Conservation (phyloP, 2,329 filamentous ascomycete genomes). For the Fusarium sublunatum region DNA sequence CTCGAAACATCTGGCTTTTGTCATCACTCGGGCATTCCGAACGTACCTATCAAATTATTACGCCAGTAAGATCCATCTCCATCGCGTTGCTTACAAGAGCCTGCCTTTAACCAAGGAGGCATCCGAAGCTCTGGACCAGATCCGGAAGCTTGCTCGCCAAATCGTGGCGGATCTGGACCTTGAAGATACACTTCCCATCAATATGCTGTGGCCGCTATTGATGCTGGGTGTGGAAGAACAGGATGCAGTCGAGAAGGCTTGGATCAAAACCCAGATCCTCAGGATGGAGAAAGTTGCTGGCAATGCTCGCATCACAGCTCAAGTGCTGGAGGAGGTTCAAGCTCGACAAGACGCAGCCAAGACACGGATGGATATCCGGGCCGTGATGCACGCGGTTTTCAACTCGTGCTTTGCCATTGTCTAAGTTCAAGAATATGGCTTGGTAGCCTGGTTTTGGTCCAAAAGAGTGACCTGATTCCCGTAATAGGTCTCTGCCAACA, state of each 20-base stretch:
- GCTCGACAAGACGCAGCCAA: constrained; percentile 55
- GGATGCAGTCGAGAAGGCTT: constrained; percentile 58
- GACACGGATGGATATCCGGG: constrained; percentile 57
- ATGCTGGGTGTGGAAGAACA: constrained; percentile 68
- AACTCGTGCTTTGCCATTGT: constrained; percentile 66
- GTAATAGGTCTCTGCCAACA: neutral
- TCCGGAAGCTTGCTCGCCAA: constrained; percentile 59
- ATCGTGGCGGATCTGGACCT: constrained; percentile 55
- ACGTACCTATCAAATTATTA: constrained; percentile 68
- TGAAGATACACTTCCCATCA: constrained; percentile 63
- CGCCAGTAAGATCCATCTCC: constrained; percentile 66
- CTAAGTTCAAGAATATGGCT: constrained; percentile 16
- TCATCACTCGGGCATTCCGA: constrained; percentile 64
- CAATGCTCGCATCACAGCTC: constrained; percentile 58
- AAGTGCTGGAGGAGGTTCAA: constrained; percentile 60
- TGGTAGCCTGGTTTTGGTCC: neutral
- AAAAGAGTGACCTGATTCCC: neutral
- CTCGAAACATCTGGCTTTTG: constrained; percentile 60
- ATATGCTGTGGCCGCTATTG: constrained; percentile 67
- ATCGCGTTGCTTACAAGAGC: constrained; percentile 66
- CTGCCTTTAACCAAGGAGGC: constrained; percentile 64
- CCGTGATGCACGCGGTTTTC: constrained; percentile 61
- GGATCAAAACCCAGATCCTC: constrained; percentile 63
- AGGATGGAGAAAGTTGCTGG: constrained; percentile 59
- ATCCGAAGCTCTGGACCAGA: constrained; percentile 59